phyloP scores from a whole-genome alignment of 345 rosid species.

The Acer yangbiense region DNA sequence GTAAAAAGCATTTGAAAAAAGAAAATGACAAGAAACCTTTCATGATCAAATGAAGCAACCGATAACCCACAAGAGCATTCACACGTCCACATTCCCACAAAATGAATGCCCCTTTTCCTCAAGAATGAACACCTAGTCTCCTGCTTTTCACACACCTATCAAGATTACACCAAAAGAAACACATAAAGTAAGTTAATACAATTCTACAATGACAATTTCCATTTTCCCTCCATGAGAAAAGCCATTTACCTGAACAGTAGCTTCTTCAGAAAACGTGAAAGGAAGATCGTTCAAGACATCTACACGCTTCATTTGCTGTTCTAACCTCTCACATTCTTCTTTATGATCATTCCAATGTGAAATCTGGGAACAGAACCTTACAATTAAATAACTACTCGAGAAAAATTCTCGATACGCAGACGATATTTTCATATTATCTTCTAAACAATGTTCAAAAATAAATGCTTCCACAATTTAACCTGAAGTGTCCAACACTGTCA shows the following conservation, averaged over 20 bases:
- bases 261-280: conserved; percentile 69
- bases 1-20: not conserved
- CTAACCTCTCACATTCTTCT: conserved; percentile 80
- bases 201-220: not conserved
- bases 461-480: no score
- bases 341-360: conserved; percentile 80
- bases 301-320: conserved; percentile 69
- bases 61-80: conserved; percentile 66
- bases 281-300: conserved; percentile 74
- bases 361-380: conserved; percentile 32
- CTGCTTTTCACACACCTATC: conserved; percentile 50
- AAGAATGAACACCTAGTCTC: conserved; percentile 76
- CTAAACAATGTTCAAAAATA: no score
- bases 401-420: no score
- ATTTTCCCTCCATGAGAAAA: not conserved
- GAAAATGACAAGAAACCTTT: conserved; percentile 39
- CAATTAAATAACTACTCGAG: not conserved
- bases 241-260: conserved; percentile 55
- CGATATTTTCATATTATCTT: no score
- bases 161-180: not conserved
- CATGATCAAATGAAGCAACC: conserved; percentile 17
- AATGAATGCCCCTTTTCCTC: conserved; percentile 62
- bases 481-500: not conserved
- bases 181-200: not conserved
- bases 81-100: conserved; percentile 69